phyloP scores from a whole-genome alignment of 345 rosid species.

The Turritis glabra region DNA sequence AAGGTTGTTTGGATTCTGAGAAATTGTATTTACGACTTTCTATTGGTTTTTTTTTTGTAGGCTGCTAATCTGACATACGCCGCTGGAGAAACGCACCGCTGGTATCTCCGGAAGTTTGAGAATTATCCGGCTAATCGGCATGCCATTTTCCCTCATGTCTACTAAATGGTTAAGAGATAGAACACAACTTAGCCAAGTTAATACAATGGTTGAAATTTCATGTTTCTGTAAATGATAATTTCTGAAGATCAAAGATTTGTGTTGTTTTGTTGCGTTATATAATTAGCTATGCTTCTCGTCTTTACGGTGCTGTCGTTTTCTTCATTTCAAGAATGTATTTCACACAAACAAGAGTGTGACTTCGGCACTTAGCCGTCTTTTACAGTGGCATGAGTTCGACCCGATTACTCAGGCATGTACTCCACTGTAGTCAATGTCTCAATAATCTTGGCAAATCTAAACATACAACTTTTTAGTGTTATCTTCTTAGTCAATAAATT shows the following conservation, averaged over 20 bases:
- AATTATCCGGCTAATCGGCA: conserved; percentile 55
- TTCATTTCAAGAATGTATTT: not conserved
- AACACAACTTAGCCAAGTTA: not conserved
- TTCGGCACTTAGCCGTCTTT: not conserved
- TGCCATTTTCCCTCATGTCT: conserved; percentile 56
- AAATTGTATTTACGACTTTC: not conserved
- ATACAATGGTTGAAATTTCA: not conserved
- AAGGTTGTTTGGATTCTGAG: conserved; percentile 16
- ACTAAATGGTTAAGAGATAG: conserved; percentile 24
- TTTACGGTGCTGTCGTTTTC: not conserved
- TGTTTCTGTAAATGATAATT: not conserved
- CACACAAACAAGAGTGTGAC: not conserved
- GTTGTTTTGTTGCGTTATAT: not conserved
- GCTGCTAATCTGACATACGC: conserved; percentile 63
- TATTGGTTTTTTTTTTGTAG: conserved; percentile 37
- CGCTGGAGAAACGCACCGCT: conserved; percentile 72
- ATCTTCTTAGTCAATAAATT: too few relatives aligned
- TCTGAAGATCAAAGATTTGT: not conserved
- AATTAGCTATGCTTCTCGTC: not conserved
- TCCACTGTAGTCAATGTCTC: too few relatives aligned
- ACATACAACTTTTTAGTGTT: too few relatives aligned
- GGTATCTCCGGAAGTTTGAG: conserved; percentile 69
- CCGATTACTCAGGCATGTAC: too few relatives aligned
- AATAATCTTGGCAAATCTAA: too few relatives aligned
- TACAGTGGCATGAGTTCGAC: too few relatives aligned